Evolutionary conservation across 2,329 filamentous ascomycete genomes (phyloP).

Genomic region (Exserohilum turcica): DNA sequence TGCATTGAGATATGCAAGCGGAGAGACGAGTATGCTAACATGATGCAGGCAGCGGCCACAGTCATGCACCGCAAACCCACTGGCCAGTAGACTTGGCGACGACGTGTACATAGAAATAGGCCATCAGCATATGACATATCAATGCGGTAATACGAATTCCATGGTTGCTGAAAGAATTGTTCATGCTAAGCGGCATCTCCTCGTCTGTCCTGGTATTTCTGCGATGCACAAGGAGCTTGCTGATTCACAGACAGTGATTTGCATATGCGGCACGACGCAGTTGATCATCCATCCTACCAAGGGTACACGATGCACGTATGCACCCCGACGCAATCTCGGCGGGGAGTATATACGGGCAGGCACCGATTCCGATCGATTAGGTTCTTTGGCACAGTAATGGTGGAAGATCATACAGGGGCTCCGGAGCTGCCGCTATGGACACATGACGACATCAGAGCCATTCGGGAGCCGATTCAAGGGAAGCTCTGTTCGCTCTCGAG

Average conservation of each 20-base stretch:
- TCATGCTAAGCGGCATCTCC: background rate
- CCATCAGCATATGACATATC: background rate
- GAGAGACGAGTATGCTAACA: slow-evolving; percentile 16
- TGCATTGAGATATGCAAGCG: background rate
- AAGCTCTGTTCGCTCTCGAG: background rate
- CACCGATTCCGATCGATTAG: too few species aligned
- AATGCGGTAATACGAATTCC: background rate
- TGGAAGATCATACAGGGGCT: too few species aligned
- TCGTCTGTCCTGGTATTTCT: too few species aligned
- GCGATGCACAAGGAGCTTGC: too few species aligned
- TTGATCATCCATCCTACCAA: too few species aligned
- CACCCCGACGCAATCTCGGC: too few species aligned
- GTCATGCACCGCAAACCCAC: slow-evolving; percentile 44
- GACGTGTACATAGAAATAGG: slow-evolving; percentile 3
- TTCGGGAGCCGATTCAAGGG: background rate
- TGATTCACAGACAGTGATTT: too few species aligned
- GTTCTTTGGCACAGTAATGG: too few species aligned
- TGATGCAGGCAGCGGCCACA: slow-evolving; percentile 40
- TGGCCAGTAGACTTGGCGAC: slow-evolving; percentile 16
- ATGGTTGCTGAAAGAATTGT: background rate
- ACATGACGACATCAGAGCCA: background rate
- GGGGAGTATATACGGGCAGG: too few species aligned
- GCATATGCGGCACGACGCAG: too few species aligned
- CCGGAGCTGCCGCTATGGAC: too few species aligned
- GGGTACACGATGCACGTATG: too few species aligned